Percentiles rank a stretch among this genome's conserved stretches.
Evolutionary conservation across 768 basidiomycete genomes (phyloP).

Genomic region (Boletales sp.): DNA sequence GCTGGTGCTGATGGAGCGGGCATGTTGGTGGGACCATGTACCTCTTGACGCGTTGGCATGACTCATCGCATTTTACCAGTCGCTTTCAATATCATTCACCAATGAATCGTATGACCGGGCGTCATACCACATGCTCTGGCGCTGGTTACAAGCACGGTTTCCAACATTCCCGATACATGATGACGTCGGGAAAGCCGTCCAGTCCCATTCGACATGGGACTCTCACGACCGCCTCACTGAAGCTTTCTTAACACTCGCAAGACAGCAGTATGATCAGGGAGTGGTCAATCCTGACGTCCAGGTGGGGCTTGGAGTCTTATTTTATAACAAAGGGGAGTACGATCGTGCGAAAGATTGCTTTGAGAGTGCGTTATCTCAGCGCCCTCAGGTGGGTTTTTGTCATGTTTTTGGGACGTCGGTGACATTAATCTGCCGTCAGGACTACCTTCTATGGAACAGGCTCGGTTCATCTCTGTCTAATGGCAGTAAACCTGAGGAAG

Average conservation of each 20-base stretch:
- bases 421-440: constrained; percentile 38
- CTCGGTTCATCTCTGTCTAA: constrained; percentile 94
- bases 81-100: constrained; percentile 92
- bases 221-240: constrained; percentile 78
- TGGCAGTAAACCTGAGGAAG: constrained; percentile 91
- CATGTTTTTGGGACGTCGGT: background rate
- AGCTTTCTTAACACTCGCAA: constrained; percentile 76
- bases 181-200: constrained; percentile 51
- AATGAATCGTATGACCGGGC: constrained; percentile 90
- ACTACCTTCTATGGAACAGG: constrained; percentile 95
- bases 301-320: constrained; percentile 87
- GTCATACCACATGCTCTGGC: constrained; percentile 79
- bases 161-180: constrained; percentile 53
- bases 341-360: constrained; percentile 94
- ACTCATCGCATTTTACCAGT: constrained; percentile 44
- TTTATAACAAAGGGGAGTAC: constrained; percentile 85
- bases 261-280: constrained; percentile 72
- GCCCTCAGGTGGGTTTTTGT: constrained; percentile 56
- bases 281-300: constrained; percentile 87
- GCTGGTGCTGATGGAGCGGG: constrained; percentile 63
- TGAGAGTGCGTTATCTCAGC: constrained; percentile 73
- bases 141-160: constrained; percentile 73
- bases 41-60: background rate
- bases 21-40: constrained; percentile 57
- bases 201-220: constrained; percentile 70